These are phyloP conservation scores for Tuber melanosporum DNA, from an alignment of 495 filamentous ascomycete genomes.

Conservation along the genomic window DNA sequence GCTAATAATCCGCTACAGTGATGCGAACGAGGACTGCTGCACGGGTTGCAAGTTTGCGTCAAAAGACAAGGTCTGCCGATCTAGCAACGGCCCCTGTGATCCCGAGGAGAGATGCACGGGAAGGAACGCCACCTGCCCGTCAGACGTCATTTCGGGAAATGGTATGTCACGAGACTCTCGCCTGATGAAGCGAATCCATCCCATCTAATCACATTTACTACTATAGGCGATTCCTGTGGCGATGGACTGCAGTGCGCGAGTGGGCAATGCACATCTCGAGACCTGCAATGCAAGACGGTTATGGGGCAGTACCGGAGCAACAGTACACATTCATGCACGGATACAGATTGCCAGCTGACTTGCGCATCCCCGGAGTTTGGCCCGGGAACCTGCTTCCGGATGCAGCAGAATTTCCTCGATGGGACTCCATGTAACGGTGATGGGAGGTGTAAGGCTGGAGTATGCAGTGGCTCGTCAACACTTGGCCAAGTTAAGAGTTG, in stretches of 20 bases:
- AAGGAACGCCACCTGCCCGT: constrained; percentile 63
- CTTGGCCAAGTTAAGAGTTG: constrained; percentile 58
- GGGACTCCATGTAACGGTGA: constrained; percentile 81
- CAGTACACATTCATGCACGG: constrained; percentile 75
- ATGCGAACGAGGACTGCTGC: constrained; percentile 65
- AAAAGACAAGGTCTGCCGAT: constrained; percentile 65
- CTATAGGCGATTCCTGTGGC: constrained; percentile 50
- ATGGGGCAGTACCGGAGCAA: constrained; percentile 72
- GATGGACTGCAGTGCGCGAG: constrained; percentile 70
- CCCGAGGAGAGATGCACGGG: constrained; percentile 77
- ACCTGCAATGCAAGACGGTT: constrained; percentile 79
- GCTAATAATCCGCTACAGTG: constrained; percentile 17
- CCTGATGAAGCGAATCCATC: neutral
- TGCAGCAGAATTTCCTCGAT: constrained; percentile 91
- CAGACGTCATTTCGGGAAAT: constrained; percentile 61
- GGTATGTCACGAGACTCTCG: constrained; percentile 46
- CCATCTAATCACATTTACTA: neutral
- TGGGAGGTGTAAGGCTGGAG: constrained; percentile 68
- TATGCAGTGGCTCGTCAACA: constrained; percentile 59
- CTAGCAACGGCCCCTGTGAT: constrained; percentile 73
- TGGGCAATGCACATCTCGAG: constrained; percentile 89
- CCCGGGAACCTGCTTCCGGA: constrained; percentile 57
- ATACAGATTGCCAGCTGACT: constrained; percentile 62
- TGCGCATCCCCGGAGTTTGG: constrained; percentile 69
- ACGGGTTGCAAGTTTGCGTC: constrained; percentile 63